Evolutionary conservation across 1,284 basidiomycete genomes (phyloP).

Genomic region (Fomitopsis betulina): DNA sequence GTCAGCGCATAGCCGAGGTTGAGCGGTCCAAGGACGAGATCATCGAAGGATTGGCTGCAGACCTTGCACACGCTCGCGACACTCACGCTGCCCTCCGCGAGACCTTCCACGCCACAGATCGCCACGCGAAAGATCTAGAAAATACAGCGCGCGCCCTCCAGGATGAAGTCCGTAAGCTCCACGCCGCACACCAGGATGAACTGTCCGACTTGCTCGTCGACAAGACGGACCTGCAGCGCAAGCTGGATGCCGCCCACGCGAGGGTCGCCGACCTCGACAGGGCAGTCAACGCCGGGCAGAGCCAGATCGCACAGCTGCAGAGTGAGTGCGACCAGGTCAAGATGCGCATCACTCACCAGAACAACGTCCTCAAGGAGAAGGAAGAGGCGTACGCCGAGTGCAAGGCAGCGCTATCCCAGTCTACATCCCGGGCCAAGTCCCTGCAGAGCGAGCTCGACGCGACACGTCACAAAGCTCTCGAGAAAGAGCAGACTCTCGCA

Average conservation of each 20-base stretch:
- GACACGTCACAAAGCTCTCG: background rate
- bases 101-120: conserved; percentile 4
- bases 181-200: background rate
- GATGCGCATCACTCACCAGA: background rate
- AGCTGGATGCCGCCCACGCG: background rate
- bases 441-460: background rate
- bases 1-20: background rate
- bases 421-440: background rate
- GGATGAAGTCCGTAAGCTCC: background rate
- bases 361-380: background rate
- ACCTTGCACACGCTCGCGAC: conserved; percentile 4
- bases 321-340: background rate
- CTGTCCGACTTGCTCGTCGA: background rate
- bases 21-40: conserved; percentile 1
- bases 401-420: background rate
- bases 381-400: conserved; percentile 1
- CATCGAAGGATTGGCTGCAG: conserved; percentile 2
- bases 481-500: background rate
- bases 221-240: background rate
- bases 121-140: conserved; percentile 5
- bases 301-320: background rate
- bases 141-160: background rate
- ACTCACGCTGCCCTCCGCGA: conserved; percentile 4
- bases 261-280: background rate
- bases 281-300: background rate